Evolutionary conservation across 371 early-diverging fungal genomes (phyloP).

Genomic region (Actinomortierella ambigua): DNA sequence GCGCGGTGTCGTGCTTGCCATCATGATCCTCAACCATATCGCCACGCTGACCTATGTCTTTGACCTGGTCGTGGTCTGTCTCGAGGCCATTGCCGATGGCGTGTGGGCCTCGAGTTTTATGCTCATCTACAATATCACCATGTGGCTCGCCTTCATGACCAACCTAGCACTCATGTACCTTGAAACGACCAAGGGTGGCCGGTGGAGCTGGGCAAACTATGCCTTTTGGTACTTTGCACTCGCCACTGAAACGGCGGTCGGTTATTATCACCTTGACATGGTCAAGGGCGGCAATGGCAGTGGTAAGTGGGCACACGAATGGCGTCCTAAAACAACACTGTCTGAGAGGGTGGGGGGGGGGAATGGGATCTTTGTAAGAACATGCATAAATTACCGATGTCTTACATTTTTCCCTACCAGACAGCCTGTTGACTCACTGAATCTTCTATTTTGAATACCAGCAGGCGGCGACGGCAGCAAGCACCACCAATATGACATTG

Average conservation of each 20-base stretch:
- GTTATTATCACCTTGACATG: constrained; percentile 14
- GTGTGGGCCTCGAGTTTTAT: constrained; percentile 31
- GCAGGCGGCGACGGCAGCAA: not conserved
- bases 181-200: constrained; percentile 23
- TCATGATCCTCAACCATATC: constrained; percentile 16
- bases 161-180: constrained; percentile 29
- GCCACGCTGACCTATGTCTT: constrained; percentile 16
- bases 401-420: not conserved
- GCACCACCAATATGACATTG: constrained; percentile 7
- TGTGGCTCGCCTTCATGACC: constrained; percentile 15
- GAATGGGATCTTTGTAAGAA: no score
- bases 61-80: constrained; percentile 20
- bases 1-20: not conserved
- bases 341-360: no score
- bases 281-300: constrained; percentile 4
- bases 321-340: no score
- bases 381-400: no score
- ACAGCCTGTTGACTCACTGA: no score
- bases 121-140: constrained; percentile 28
- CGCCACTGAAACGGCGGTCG: constrained; percentile 29
- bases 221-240: constrained; percentile 38
- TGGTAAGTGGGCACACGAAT: not conserved
- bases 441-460: no score
- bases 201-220: constrained; percentile 46
- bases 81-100: constrained; percentile 27